phyloP scores from a whole-genome alignment of 2,329 filamentous ascomycete species.

The Epichloe sp. region DNA sequence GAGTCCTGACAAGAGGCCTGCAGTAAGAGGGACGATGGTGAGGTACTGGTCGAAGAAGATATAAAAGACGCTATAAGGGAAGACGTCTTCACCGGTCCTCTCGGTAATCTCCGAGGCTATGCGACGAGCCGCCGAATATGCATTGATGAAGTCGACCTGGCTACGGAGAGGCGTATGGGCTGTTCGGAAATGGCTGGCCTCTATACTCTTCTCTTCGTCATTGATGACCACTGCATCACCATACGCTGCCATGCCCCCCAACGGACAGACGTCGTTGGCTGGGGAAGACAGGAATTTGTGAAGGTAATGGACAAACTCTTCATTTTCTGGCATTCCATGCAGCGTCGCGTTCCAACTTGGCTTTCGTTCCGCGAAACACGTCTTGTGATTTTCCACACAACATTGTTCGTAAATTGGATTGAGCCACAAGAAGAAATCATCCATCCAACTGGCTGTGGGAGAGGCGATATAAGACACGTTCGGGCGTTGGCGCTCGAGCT shows the following conservation, averaged over 20 bases:
- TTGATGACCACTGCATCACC: slow-evolving; percentile 73
- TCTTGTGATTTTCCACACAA: slow-evolving; percentile 56
- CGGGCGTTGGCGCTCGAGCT: slow-evolving; percentile 84
- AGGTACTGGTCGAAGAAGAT: slow-evolving; percentile 99
- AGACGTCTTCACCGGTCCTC: slow-evolving; percentile 66
- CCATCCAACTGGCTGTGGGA: slow-evolving; percentile 87
- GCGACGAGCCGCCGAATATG: slow-evolving; percentile 78
- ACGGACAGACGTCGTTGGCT: slow-evolving; percentile 70
- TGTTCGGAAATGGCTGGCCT: slow-evolving; percentile 83
- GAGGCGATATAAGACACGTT: slow-evolving; percentile 80
- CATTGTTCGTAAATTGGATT: slow-evolving; percentile 64
- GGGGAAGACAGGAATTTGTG: slow-evolving; percentile 70
- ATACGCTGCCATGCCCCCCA: slow-evolving; percentile 82
- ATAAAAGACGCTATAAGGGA: slow-evolving; percentile 96
- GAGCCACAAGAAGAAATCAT: slow-evolving; percentile 95
- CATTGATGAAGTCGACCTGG: slow-evolving; percentile 84
- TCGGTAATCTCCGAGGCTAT: slow-evolving; percentile 66
- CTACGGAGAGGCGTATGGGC: slow-evolving; percentile 76
- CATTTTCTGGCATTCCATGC: slow-evolving; percentile 78
- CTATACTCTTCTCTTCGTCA: slow-evolving; percentile 49
- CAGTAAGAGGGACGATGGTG: slow-evolving; percentile 68
- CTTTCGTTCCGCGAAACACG: slow-evolving; percentile 66
- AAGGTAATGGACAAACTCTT: slow-evolving; percentile 83
- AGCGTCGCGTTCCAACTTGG: slow-evolving; percentile 85
- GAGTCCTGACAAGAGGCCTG: slow-evolving; percentile 66